phyloP scores from a whole-genome alignment of 345 rosid genomes.

The Kernera saxatilis region DNA sequence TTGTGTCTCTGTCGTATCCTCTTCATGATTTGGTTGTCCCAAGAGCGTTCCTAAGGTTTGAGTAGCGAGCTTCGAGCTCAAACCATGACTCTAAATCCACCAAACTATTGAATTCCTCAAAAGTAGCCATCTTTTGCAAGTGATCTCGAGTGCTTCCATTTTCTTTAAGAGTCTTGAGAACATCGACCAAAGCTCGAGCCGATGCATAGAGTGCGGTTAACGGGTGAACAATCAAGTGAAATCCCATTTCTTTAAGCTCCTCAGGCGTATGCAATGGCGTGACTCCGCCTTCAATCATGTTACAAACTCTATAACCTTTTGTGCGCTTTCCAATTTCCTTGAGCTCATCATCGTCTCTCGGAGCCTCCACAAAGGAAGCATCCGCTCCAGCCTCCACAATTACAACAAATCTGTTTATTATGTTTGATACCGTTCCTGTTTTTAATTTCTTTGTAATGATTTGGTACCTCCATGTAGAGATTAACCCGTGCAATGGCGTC shows the following conservation, averaged over 20 bases:
- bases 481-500: constrained; percentile 33
- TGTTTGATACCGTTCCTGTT: not conserved
- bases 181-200: constrained; percentile 39
- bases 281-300: constrained; percentile 54
- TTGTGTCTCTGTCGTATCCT: not conserved
- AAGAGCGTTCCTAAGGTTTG: constrained; percentile 29
- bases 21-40: constrained; percentile 17
- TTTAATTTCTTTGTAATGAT: not conserved
- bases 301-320: constrained; percentile 45
- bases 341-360: constrained; percentile 36
- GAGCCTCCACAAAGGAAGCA: constrained; percentile 46
- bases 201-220: constrained; percentile 41
- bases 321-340: constrained; percentile 39
- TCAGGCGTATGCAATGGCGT: constrained; percentile 51
- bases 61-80: constrained; percentile 36
- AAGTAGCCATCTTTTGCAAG: constrained; percentile 39
- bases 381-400: constrained; percentile 41
- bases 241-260: constrained; percentile 51
- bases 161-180: constrained; percentile 41
- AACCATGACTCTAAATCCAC: constrained; percentile 46
- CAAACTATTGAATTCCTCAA: constrained; percentile 45
- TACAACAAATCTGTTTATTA: not conserved
- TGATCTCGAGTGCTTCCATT: constrained; percentile 40
- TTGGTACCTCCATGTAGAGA: constrained; percentile 27
- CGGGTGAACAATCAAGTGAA: constrained; percentile 30